phyloP scores from a whole-genome alignment of 1,284 basidiomycete genomes.

The Cutaneotrichosporon sp. region DNA sequence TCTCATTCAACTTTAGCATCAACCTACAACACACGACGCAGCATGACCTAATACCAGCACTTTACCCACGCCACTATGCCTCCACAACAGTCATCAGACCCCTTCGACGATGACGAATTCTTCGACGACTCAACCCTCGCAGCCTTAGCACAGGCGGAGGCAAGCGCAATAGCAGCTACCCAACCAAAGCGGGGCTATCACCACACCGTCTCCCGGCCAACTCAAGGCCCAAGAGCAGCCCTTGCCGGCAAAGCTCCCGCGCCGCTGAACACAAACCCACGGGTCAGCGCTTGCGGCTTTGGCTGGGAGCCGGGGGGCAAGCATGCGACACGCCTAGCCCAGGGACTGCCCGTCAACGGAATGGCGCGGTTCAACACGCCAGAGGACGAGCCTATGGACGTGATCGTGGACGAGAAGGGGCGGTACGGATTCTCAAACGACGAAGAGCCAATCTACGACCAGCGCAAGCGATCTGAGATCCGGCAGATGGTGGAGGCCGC shows the following conservation, averaged over 20 bases:
- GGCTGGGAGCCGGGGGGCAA: slow-evolving; percentile 42
- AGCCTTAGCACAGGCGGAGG: slow-evolving; percentile 28
- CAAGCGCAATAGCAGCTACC: slow-evolving; percentile 23
- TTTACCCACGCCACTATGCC: background rate
- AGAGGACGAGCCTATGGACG: slow-evolving; percentile 20
- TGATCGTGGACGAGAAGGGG: slow-evolving; percentile 29
- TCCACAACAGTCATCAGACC: slow-evolving; percentile 25
- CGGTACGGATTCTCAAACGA: slow-evolving; percentile 28
- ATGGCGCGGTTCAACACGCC: background rate
- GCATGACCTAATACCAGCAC: background rate
- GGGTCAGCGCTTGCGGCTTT: slow-evolving; percentile 27
- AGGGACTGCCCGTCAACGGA: background rate
- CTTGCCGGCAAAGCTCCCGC: slow-evolving; percentile 21
- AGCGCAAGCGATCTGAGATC: slow-evolving; percentile 18
- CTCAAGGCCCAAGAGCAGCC: slow-evolving; percentile 2
- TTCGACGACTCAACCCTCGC: slow-evolving; percentile 33
- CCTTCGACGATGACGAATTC: slow-evolving; percentile 35
- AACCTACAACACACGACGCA: too few species aligned
- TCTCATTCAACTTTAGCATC: too few species aligned
- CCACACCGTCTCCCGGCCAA: slow-evolving; percentile 28
- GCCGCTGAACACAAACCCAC: slow-evolving; percentile 39
- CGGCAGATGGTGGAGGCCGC: slow-evolving; percentile 10
- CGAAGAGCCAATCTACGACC: slow-evolving; percentile 27
- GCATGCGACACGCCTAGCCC: background rate
- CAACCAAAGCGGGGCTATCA: slow-evolving; percentile 24